Evolutionary conservation across 2,329 filamentous ascomycete species (phyloP), one percentile per base, ranked within the genome.

Genomic region (Aspergillus caelatus): DNA sequence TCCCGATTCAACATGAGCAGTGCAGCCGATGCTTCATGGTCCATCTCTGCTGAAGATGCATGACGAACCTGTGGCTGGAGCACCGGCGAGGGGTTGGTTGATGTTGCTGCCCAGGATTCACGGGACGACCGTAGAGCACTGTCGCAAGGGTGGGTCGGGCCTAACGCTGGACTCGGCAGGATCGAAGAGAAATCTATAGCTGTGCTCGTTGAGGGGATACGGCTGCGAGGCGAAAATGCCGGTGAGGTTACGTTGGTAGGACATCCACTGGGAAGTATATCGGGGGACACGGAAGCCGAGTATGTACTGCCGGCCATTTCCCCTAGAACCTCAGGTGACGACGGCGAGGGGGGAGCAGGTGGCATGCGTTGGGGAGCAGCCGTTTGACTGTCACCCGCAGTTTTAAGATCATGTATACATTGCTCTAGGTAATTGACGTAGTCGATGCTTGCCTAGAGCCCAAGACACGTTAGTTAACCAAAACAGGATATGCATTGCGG

Each of bases 341-440:
- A 72, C 30, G 75, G 75, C 8, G 77, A 78, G 16, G 75, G 75
- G 5, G 75, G 77, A n/a, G 64, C 69, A 3, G 67, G 64, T 10
- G 69, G 66, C 28, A 68, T 61, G 30, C 41, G 67, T 50, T 58
- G 70, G 50, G 50, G 62, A 19, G 21, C 67, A 41, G 43, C 68
- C 64, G 56, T 56, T 61, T 62, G 67, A 62, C 66, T 59, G 39
- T 65, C 64, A 23, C 72, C 79, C 43, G 74, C 81, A 6, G 84
- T 85, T 76, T 97, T 93, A 61, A 98, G 84, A 72, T 94, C 91
- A 36, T 85, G 78, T 43, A 97, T 88, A 72, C 94, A 98, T 74
- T 93, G 90, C 76, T 98, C 92, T 16, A 99, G 86, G 75, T 99
- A 99, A 64, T 92, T 90, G 67, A 98, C 88, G 72, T 99, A 98